Evolutionary conservation across 306 rosid genomes (phyloP).

Genomic region (Crataegus laevigata): DNA sequence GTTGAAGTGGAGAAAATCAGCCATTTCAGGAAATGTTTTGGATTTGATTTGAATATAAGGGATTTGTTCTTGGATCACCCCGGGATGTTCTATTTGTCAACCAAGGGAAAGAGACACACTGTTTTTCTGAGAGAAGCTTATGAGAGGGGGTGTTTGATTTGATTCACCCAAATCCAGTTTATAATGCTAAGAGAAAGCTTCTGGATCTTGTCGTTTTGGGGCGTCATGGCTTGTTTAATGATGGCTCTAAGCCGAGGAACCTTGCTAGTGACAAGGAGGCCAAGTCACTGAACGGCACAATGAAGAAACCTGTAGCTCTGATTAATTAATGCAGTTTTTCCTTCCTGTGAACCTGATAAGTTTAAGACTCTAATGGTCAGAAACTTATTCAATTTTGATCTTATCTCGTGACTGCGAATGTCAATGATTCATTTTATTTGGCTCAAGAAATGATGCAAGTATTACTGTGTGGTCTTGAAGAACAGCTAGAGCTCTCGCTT

Average conservation of each 20-base stretch:
- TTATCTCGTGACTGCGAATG: not conserved
- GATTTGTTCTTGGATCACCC: slow-evolving; percentile 53
- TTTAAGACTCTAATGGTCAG: not conserved
- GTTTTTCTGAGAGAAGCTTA: slow-evolving; percentile 92
- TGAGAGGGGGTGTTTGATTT: slow-evolving; percentile 68
- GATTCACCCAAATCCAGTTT: slow-evolving; percentile 67
- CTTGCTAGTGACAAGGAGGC: slow-evolving; percentile 21
- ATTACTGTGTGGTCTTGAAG: not conserved
- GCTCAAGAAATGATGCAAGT: not conserved
- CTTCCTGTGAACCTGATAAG: not conserved
- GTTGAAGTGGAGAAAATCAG: slow-evolving; percentile 82
- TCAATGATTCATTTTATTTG: not conserved
- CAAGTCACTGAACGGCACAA: slow-evolving; percentile 12
- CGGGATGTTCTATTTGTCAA: slow-evolving; percentile 38
- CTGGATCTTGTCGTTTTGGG: slow-evolving; percentile 67
- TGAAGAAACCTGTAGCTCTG: not conserved
- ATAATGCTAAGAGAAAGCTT: slow-evolving; percentile 74
- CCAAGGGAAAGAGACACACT: slow-evolving; percentile 82
- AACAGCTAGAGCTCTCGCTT: not conserved
- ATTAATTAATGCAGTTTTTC: not conserved
- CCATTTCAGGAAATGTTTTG: slow-evolving; percentile 46
- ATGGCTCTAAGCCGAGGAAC: slow-evolving; percentile 33
- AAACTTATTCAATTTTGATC: not conserved
- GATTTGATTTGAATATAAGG: slow-evolving; percentile 56
- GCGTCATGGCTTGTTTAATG: slow-evolving; percentile 45